Evolutionary conservation across 495 filamentous ascomycete species (phyloP).

Genomic region (Daldinia grandis): DNA sequence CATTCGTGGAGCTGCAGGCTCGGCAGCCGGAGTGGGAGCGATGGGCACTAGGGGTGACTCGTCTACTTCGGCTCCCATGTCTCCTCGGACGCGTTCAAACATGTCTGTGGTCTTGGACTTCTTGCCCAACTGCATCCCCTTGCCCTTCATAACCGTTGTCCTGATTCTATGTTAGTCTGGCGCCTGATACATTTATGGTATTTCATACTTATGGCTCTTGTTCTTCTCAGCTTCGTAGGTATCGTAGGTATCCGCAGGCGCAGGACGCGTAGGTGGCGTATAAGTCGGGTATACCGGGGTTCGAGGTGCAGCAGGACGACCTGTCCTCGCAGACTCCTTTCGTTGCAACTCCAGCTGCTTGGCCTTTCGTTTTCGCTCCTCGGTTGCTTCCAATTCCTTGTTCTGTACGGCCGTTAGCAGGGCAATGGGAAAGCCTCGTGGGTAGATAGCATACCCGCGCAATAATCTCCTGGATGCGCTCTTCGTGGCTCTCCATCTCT

Average conservation of each 20-base stretch:
- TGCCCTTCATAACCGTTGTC: slow-evolving; percentile 77
- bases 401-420: slow-evolving; percentile 67
- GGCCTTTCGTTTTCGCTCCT: slow-evolving; percentile 96
- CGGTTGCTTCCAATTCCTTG: slow-evolving; percentile 96
- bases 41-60: slow-evolving; percentile 77
- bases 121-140: slow-evolving; percentile 98
- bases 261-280: slow-evolving; percentile 77
- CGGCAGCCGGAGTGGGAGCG: slow-evolving; percentile 65
- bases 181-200: neutral
- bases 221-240: slow-evolving; percentile 97
- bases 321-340: slow-evolving; percentile 77
- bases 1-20: slow-evolving; percentile 65
- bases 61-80: slow-evolving; percentile 81
- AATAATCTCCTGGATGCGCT: slow-evolving; percentile 97
- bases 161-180: slow-evolving; percentile 43
- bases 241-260: slow-evolving; percentile 84
- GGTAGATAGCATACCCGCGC: slow-evolving; percentile 69
- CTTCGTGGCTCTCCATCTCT: slow-evolving; percentile 99
- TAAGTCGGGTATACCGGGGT: slow-evolving; percentile 88
- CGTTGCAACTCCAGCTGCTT: slow-evolving; percentile 98
- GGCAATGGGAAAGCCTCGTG: neutral
- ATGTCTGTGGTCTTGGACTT: slow-evolving; percentile 97
- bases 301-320: slow-evolving; percentile 65
- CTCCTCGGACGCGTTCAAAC: slow-evolving; percentile 92
- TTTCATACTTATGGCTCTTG: slow-evolving; percentile 75